Base-by-base conservation (phyloP, 1,284 basidiomycete species). In the Ceratobasidium sp. region DNA sequence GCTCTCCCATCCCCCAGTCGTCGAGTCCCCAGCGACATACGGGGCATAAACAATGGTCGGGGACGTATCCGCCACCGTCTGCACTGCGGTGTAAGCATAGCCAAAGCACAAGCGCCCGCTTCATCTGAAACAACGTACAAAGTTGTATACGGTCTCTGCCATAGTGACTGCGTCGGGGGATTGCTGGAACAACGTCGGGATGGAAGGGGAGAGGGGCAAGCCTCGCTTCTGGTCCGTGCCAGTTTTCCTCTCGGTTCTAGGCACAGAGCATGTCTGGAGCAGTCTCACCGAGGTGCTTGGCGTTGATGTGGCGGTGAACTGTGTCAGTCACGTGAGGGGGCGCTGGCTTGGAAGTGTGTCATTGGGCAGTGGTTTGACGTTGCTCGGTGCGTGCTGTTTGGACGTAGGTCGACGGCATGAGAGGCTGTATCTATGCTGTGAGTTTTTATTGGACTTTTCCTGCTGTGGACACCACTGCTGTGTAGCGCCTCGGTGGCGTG, bases 251-350 rank as follows among this genome's bases (percentile, higher is more conserved):
- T 30, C 2, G 23, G 61, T 28, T n/a, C 35, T 8, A 54, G 62
- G 49, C 46, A 50, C 62, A 23, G 47, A 49, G 47, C 47, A n/a
- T 49, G 14, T 18, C 32, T 44, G 14, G 44, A 52, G 47, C 11
- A 5, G 16, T 49, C 44, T n/a, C 16, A 18, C n/a, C 2, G 2
- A 1, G 8, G 58, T 14, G 21, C 69, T 71, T 71, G 69, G 69
- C 69, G 18, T 71, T 71, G 69, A 70, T 70, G 67, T 70, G 67
- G 67, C 67, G 44, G 55, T 70, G 54, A 14, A 21, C 23, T 49
- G 14, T 43, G 54, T 26, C 21, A 63, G 11, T 5, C 35, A 38
- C 35, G 35, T 38, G 35, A 38, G 6, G 4, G 35, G 16, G 58
- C 38, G 43, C 43, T 30, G 21, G n/a, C n/a, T 11, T 38, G 6